phyloP scores from a whole-genome alignment of 1,284 basidiomycete species.

The Apiotrichum gamsii region DNA sequence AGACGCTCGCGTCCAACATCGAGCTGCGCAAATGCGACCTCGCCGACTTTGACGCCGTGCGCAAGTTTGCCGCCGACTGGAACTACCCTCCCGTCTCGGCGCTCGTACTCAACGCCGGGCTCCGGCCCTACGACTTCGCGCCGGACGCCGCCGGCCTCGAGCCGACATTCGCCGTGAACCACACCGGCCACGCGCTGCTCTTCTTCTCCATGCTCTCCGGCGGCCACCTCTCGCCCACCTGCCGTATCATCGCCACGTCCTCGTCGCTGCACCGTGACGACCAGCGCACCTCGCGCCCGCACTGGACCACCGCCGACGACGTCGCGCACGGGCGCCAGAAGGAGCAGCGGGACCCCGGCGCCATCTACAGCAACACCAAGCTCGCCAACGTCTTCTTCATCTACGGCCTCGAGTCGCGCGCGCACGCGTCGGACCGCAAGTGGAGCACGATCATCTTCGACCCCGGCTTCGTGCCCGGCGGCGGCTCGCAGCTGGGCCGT shows the following conservation, averaged over 20 bases:
- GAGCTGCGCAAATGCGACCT: constrained; percentile 7
- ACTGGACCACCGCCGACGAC: constrained; percentile 16
- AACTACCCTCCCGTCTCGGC: not conserved
- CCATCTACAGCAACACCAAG: constrained; percentile 6
- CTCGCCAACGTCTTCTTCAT: constrained; percentile 18
- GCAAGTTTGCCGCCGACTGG: not conserved
- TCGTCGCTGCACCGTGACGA: constrained; percentile 14
- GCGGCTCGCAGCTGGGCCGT: not conserved
- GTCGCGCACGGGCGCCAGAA: constrained; percentile 11
- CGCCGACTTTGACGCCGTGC: not conserved
- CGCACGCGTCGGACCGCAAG: not conserved
- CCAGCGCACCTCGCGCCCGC: not conserved
- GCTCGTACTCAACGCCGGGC: constrained; percentile 2
- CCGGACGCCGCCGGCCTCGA: constrained; percentile 8
- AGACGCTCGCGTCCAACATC: constrained; percentile 15
- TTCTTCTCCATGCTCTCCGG: constrained; percentile 19
- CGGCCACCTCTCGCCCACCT: constrained; percentile 3
- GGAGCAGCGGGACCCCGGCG: not conserved
- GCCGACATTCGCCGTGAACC: constrained; percentile 21
- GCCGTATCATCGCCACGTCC: constrained; percentile 14
- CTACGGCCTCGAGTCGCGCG: constrained; percentile 12
- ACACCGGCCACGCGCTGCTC: constrained; percentile 22
- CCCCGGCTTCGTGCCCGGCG: constrained; percentile 20
- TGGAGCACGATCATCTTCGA: constrained; percentile 20
- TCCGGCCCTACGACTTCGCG: not conserved